Conservation (phyloP, 306 rosid genomes). For the Oxytropis ochrocephala region DNA sequence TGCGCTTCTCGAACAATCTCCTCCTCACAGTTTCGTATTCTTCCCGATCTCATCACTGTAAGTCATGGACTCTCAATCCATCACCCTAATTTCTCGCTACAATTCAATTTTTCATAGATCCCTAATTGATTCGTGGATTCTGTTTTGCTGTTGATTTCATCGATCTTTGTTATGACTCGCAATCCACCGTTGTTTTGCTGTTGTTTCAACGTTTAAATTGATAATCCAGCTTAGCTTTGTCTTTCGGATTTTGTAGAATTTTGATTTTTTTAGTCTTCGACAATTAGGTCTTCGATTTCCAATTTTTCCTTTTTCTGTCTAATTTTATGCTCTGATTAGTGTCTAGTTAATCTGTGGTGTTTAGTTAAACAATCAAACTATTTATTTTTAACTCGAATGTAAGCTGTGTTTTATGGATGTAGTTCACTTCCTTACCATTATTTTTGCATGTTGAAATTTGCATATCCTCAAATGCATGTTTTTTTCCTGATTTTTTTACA, state of each 20-base stretch:
- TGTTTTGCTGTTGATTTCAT: background rate
- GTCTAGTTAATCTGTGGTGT: constrained; percentile 25
- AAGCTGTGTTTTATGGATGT: constrained; percentile 1
- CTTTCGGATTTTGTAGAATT: constrained; percentile 17
- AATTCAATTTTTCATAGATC: constrained; percentile 41
- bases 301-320: background rate
- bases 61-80: constrained; percentile 37
- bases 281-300: constrained; percentile 24
- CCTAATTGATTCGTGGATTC: constrained; percentile 25
- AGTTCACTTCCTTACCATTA: background rate
- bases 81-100: constrained; percentile 20
- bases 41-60: constrained; percentile 74
- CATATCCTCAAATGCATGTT: background rate
- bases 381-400: background rate
- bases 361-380: background rate
- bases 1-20: constrained; percentile 64
- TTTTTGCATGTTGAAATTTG: background rate
- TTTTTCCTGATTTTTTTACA: background rate
- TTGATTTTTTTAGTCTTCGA: constrained; percentile 22
- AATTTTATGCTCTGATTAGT: constrained; percentile 17
- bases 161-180: background rate
- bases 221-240: background rate
- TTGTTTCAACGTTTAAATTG: background rate
- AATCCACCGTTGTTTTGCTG: background rate
- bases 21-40: constrained; percentile 50